Base-by-base conservation (phyloP, 768 basidiomycete species). In the Tremella fuciformis region DNA sequence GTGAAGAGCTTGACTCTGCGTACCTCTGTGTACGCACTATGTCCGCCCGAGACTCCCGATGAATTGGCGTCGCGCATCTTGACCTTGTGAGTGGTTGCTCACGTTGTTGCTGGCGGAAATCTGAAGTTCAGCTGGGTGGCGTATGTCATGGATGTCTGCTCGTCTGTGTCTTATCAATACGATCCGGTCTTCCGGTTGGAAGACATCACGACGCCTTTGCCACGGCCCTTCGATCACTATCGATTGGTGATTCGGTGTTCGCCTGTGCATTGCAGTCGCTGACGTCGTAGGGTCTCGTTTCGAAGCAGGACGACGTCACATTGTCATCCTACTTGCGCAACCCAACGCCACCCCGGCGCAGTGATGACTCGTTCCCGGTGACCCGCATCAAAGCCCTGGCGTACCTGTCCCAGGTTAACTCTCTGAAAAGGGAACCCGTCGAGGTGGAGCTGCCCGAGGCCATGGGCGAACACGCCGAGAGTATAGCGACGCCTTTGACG, bases 151-250 rank as follows among this genome's bases (percentile, higher is more conserved):
- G 67, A 69, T 44, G 39, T 57, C 13, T 65, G 58, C 8, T 52
- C 62, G 0, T 38, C 65, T 13, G 62, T 65, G 18, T 62, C 65
- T 0, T 62, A 55, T 42, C 26, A 53, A n/a, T 69, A 61, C 65
- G 59, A 63, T 7, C 50, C 60, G 8, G 55, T 42, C 0, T 59
- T 69, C 25, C 46, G 48, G 16, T n/a, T 40, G 16, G 47, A 61
- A 22, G 56, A 60, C 18, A 60, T 69, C 9, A 55, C 37, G 2
- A 69, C 67, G n/a, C 67, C 67, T 21, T 62, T 66, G n/a, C 62
- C 67, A 3, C 47, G 53, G 15, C 54, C 59, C 13, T 41, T 60
- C 22, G 19, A 42, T 8, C 54, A 58, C 22, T 62, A 62, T 24
- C 52, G 8, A n/a, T 48, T 44, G 44, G 61, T 58, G 24, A 52